phyloP scores from a whole-genome alignment of 257 asterid genomes.

The Capsicum pubescens region DNA sequence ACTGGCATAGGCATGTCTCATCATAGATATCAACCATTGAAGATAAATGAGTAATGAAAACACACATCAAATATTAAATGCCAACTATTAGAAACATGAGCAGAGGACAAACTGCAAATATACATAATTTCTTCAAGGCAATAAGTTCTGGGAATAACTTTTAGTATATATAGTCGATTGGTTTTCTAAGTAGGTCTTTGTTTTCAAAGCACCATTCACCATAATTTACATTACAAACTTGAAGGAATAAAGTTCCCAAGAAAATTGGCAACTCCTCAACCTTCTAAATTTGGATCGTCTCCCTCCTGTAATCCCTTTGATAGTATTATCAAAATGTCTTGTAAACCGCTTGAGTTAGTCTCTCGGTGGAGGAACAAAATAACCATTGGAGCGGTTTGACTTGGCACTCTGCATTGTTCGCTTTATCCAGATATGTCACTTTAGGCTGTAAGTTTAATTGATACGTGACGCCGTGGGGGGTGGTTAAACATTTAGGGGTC shows the following conservation, averaged over 20 bases:
- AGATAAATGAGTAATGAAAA: neutral
- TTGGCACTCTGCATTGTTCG: neutral
- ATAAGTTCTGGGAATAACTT: conserved; percentile 13
- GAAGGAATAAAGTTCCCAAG: neutral
- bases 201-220: neutral
- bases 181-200: neutral
- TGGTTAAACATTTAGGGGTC: neutral
- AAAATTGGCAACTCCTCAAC: neutral
- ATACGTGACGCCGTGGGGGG: neutral
- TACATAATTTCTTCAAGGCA: neutral
- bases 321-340: neutral
- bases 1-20: neutral
- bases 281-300: neutral
- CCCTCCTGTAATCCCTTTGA: neutral
- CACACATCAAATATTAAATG: neutral
- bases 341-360: conserved; percentile 11
- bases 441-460: conserved; percentile 11
- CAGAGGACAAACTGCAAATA: neutral
- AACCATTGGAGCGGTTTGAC: neutral
- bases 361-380: neutral
- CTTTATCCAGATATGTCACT: neutral
- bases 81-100: neutral
- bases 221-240: neutral
- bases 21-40: neutral
- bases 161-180: neutral